A percentile compares a stretch with the other conserved stretches of the same genome.
Conservation (phyloP, 176 grass and related monocot genomes). For the Urochloa ruziziensis region DNA sequence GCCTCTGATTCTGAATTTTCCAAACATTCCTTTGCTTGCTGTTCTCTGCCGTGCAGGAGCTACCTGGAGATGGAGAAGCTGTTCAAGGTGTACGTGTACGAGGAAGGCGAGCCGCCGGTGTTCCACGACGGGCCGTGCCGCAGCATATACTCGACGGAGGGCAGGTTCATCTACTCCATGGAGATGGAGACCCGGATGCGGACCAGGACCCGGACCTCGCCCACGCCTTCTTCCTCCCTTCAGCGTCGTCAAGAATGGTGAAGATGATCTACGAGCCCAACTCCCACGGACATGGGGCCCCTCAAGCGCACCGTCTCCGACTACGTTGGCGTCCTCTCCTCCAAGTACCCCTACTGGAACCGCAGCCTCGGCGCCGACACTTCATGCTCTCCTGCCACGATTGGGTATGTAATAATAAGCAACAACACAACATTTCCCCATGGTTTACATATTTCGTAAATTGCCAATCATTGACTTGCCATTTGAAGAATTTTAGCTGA, state of each 20-base stretch:
- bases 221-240: constrained; percentile 87
- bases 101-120: constrained; percentile 89
- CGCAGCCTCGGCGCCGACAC: constrained; percentile 71
- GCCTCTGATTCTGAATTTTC: neutral
- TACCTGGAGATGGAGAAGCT: constrained; percentile 90
- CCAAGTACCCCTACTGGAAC: constrained; percentile 81
- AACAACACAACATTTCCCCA: neutral
- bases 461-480: too few relatives aligned
- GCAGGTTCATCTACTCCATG: constrained; percentile 75
- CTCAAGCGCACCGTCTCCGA: constrained; percentile 53
- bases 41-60: constrained; percentile 55
- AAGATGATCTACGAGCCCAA: constrained; percentile 54
- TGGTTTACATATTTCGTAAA: neutral
- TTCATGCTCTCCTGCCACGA: constrained; percentile 98
- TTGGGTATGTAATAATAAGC: constrained; percentile 70
- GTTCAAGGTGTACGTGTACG: constrained; percentile 78
- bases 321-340: constrained; percentile 57
- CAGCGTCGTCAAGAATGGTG: constrained; percentile 89
- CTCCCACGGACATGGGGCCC: constrained; percentile 59
- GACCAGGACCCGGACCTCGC: constrained; percentile 54
- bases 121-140: constrained; percentile 84
- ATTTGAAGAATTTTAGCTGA: too few relatives aligned
- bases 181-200: constrained; percentile 55
- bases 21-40: neutral
- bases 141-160: constrained; percentile 87